Conservation (phyloP, 2,329 filamentous ascomycete genomes). For the Scorias spongiosa region DNA sequence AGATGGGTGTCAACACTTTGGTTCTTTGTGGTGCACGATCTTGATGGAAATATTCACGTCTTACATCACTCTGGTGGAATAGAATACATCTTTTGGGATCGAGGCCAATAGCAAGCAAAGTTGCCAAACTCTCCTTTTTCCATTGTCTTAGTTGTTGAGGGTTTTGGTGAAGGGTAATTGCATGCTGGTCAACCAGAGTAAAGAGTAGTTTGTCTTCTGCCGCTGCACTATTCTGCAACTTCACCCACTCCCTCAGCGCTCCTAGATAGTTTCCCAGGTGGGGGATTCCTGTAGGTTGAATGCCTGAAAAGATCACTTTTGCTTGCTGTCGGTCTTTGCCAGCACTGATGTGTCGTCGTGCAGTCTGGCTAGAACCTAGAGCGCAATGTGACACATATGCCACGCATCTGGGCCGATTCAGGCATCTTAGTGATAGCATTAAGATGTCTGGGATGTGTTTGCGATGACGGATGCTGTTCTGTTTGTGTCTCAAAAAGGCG, state of each 20-base stretch:
- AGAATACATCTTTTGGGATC: slow-evolving; percentile 61
- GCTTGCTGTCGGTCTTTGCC: slow-evolving; percentile 23
- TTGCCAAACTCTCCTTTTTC: slow-evolving; percentile 62
- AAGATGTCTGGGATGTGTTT: not conserved
- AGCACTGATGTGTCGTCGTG: too few species aligned
- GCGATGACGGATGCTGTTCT: too few species aligned
- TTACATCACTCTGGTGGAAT: slow-evolving; percentile 50
- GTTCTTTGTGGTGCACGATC: not conserved
- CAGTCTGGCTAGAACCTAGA: too few species aligned
- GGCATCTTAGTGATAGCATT: not conserved
- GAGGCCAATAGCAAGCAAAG: slow-evolving; percentile 69
- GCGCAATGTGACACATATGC: not conserved
- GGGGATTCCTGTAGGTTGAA: slow-evolving; percentile 87
- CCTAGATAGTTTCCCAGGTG: slow-evolving; percentile 94
- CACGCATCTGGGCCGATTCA: not conserved
- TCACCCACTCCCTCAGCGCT: slow-evolving; percentile 73
- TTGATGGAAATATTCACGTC: not conserved
- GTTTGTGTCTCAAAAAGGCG: too few species aligned
- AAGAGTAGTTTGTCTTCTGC: slow-evolving; percentile 53
- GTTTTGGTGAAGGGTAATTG: slow-evolving; percentile 66
- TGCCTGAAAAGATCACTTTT: slow-evolving; percentile 74
- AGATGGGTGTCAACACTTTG: slow-evolving; percentile 2
- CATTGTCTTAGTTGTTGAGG: slow-evolving; percentile 44
- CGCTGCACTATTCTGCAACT: slow-evolving; percentile 51
- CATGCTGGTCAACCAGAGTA: slow-evolving; percentile 86